phyloP scores from a whole-genome alignment of 495 filamentous ascomycete genomes.

The Extremus antarcticus region DNA sequence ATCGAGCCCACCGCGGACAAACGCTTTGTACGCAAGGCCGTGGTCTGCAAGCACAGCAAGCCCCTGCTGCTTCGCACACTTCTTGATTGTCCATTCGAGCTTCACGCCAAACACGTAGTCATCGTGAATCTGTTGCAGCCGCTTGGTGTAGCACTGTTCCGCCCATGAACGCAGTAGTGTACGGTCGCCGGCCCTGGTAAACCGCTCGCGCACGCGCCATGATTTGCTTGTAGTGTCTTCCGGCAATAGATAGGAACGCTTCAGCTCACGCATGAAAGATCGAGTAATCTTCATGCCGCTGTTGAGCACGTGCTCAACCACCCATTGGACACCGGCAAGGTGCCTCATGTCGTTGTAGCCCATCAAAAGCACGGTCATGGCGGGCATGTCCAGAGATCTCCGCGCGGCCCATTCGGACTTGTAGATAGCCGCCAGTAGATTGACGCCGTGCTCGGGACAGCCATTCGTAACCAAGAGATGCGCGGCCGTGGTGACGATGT shows the following conservation, averaged over 20 bases:
- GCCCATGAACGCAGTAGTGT: not conserved
- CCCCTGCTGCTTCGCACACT: not conserved
- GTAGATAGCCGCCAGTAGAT: constrained; percentile 12
- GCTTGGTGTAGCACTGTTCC: not conserved
- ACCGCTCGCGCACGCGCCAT: not conserved
- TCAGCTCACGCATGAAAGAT: constrained; percentile 8
- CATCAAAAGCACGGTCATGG: constrained; percentile 17
- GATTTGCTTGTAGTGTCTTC: not conserved
- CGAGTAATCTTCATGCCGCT: constrained; percentile 17
- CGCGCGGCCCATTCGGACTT: constrained; percentile 5
- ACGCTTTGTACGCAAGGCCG: not conserved
- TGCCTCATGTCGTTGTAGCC: constrained; percentile 8
- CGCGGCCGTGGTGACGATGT: constrained; percentile 18
- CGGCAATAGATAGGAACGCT: not conserved
- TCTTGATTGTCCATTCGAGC: not conserved
- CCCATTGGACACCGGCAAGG: constrained; percentile 15
- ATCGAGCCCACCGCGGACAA: not conserved
- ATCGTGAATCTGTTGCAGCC: not conserved
- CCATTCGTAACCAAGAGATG: constrained; percentile 7
- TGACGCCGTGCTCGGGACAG: constrained; percentile 5
- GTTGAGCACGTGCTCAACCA: constrained; percentile 10
- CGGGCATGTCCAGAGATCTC: constrained; percentile 10
- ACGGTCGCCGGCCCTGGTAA: not conserved
- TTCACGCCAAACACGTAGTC: not conserved
- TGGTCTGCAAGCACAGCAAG: not conserved